Conservation (phyloP, 495 filamentous ascomycete species). For the Trichoderma orchidacearum region DNA sequence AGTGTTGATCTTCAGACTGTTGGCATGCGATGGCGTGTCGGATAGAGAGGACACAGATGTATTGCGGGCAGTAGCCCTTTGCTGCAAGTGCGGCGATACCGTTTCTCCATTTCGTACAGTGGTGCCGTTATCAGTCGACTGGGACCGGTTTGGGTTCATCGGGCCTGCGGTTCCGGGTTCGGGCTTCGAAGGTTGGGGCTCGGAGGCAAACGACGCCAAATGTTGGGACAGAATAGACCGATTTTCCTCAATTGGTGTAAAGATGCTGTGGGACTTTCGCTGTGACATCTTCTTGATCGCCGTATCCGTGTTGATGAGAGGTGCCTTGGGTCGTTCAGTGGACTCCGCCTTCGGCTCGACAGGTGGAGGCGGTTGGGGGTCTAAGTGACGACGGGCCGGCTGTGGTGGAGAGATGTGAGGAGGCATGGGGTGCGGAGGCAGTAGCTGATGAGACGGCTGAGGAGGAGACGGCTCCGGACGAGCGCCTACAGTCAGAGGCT, state of each 20-base stretch:
- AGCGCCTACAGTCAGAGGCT: slow-evolving; percentile 6
- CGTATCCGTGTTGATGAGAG: slow-evolving; percentile 24
- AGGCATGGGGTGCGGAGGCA: slow-evolving; percentile 26
- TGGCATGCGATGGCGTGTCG: slow-evolving; percentile 53
- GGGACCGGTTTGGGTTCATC: slow-evolving; percentile 29
- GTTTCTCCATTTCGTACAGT: slow-evolving; percentile 28
- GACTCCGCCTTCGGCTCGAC: slow-evolving; percentile 34
- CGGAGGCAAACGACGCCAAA: slow-evolving; percentile 45
- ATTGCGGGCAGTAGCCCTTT: slow-evolving; percentile 25
- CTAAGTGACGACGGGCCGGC: slow-evolving; percentile 10
- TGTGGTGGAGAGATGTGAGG: slow-evolving; percentile 22
- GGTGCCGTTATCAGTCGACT: slow-evolving; percentile 49
- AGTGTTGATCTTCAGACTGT: slow-evolving; percentile 38
- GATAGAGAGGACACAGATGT: slow-evolving; percentile 42
- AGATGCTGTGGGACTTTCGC: slow-evolving; percentile 78
- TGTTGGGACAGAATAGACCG: slow-evolving; percentile 79
- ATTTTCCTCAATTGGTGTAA: slow-evolving; percentile 90
- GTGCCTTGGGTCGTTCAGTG: slow-evolving; percentile 18
- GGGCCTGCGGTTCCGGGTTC: slow-evolving; percentile 4
- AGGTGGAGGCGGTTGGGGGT: slow-evolving; percentile 24
- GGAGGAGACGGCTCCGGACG: slow-evolving; percentile 22
- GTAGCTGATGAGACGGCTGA: slow-evolving; percentile 18
- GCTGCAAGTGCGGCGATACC: slow-evolving; percentile 37
- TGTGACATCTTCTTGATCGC: slow-evolving; percentile 59
- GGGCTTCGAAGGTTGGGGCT: slow-evolving; percentile 29